Evolutionary conservation across 2,329 filamentous ascomycete genomes (phyloP).

Genomic region (Penicillium sp.): DNA sequence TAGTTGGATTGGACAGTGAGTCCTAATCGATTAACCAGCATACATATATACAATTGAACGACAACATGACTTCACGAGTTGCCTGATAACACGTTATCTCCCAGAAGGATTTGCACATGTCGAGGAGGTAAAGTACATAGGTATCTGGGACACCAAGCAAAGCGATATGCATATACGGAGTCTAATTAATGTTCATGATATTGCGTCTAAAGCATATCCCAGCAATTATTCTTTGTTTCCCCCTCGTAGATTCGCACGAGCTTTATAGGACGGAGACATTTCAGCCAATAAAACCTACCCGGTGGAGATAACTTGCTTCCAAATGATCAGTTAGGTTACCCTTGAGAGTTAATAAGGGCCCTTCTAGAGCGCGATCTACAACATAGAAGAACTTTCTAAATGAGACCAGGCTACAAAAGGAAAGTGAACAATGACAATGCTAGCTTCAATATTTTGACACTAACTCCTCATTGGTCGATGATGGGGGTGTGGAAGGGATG

Average conservation of each 20-base stretch:
- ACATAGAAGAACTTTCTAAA: neutral
- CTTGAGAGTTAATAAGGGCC: neutral
- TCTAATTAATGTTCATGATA: too few relatives aligned
- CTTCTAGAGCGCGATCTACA: neutral
- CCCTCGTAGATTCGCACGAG: neutral
- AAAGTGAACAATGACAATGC: neutral
- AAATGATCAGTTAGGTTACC: neutral
- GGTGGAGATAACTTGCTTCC: conserved; percentile 49
- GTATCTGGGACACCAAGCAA: neutral
- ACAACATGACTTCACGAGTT: neutral
- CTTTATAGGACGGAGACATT: conserved; percentile 70
- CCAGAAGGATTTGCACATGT: neutral
- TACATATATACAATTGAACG: neutral
- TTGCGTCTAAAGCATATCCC: neutral
- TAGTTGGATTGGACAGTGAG: neutral
- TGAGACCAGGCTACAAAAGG: neutral
- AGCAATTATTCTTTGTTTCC: neutral
- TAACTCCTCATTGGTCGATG: neutral
- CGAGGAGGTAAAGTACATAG: neutral
- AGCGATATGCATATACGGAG: neutral
- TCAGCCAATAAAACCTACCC: conserved; percentile 66
- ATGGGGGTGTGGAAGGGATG: neutral
- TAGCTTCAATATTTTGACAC: neutral
- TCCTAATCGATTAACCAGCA: neutral
- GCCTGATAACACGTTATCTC: neutral